Evolutionary conservation across 139 green algal species (phyloP).

Genomic region (Haematococcus lacustris): DNA sequence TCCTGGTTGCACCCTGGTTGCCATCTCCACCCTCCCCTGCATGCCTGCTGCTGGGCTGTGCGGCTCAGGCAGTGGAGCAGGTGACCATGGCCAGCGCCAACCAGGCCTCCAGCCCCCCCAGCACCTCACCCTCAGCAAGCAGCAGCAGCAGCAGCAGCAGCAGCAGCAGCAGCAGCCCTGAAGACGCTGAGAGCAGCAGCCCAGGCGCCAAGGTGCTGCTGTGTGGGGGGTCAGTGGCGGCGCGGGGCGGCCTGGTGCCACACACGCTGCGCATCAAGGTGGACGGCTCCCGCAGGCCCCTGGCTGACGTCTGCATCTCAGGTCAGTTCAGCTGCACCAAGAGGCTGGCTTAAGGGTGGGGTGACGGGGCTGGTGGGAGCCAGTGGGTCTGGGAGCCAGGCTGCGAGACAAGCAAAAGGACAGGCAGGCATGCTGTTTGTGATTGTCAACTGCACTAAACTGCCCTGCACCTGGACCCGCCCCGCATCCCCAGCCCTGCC

Average conservation of each 20-base stretch:
- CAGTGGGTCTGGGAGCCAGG: background rate
- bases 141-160: conserved; percentile 5
- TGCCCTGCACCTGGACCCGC: background rate
- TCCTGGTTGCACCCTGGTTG: too few relatives aligned
- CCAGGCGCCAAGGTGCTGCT: conserved; percentile 13
- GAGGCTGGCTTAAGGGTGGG: background rate
- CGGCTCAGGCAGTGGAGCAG: background rate
- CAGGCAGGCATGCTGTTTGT: background rate
- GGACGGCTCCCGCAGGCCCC: conserved; percentile 4
- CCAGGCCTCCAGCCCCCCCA: background rate
- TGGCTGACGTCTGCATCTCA: conserved; percentile 37
- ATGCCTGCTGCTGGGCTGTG: conserved; percentile 10
- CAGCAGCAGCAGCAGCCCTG: conserved; percentile 1
- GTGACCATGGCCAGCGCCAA: background rate
- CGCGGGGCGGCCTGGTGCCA: conserved; percentile 50
- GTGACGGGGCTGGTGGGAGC: background rate
- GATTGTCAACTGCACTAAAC: background rate
- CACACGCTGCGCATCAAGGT: conserved; percentile 22
- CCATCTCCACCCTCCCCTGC: too few relatives aligned
- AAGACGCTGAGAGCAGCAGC: background rate
- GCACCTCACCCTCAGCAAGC: background rate
- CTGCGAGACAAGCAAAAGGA: too few relatives aligned
- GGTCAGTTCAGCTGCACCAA: conserved; percentile 27
- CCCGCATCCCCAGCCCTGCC: background rate
- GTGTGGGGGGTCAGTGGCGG: conserved; percentile 32